These are phyloP conservation scores for Alternaria sp. DNA, from an alignment of 2,329 filamentous ascomycete genomes.

Conservation along the genomic window DNA sequence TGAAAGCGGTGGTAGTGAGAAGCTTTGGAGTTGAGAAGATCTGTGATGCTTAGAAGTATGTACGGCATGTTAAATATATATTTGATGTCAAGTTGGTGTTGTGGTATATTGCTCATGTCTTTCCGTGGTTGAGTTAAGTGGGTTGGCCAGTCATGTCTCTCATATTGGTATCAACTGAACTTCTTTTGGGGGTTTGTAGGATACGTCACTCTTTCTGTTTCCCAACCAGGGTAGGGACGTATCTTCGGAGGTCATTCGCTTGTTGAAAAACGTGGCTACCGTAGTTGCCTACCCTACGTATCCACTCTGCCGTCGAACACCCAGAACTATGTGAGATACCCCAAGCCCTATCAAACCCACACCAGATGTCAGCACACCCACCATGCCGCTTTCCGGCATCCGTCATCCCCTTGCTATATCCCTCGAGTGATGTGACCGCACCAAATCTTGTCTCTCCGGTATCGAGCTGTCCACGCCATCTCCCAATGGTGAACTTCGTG, in stretches of 20 bases:
- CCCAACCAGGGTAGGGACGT: not conserved
- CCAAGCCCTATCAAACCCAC: not conserved
- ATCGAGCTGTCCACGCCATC: no score
- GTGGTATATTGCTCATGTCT: not conserved
- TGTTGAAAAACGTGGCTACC: not conserved
- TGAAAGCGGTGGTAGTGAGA: not conserved
- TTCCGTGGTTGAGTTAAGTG: not conserved
- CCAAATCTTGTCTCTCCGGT: no score
- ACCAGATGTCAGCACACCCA: not conserved
- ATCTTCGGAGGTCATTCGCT: not conserved
- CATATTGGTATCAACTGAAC: not conserved
- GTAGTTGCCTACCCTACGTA: not conserved
- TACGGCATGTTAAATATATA: not conserved
- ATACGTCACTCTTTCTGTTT: not conserved
- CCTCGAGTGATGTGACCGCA: no score
- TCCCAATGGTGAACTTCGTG: no score
- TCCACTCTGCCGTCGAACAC: not conserved
- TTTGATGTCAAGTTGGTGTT: not conserved
- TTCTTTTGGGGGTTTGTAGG: not conserved
- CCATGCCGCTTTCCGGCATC: no score
- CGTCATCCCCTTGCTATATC: no score
- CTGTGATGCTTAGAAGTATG: not conserved
- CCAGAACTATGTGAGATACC: not conserved
- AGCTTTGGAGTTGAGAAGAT: not conserved
- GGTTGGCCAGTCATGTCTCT: not conserved